A percentile compares a stretch with the other conserved stretches of the same genome.
Conservation (phyloP, 139 green algal species). For the Micractinium conductrix region DNA sequence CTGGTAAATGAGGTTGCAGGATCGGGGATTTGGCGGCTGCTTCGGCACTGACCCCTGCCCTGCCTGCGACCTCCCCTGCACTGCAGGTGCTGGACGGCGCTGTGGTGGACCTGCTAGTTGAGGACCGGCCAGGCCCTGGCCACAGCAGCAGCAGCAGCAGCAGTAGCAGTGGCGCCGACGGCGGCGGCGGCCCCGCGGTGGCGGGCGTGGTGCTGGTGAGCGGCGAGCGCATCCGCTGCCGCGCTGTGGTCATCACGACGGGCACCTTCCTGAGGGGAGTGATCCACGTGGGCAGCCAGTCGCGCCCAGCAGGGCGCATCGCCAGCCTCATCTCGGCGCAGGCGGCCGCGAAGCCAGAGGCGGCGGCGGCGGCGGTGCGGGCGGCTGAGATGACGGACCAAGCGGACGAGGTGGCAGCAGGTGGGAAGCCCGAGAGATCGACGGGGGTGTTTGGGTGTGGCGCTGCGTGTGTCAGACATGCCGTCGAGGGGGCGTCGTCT, state of each 20-base stretch:
- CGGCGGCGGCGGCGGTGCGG: constrained; percentile 10
- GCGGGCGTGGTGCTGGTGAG: constrained; percentile 42
- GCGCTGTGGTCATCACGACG: constrained; percentile 62
- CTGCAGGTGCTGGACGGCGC: constrained; percentile 58
- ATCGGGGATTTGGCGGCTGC: too few relatives aligned
- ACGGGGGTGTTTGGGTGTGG: too few relatives aligned
- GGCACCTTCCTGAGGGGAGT: constrained; percentile 64
- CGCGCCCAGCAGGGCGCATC: constrained; percentile 49
- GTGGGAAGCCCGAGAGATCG: too few relatives aligned
- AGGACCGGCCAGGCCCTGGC: neutral
- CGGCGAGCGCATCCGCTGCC: constrained; percentile 44
- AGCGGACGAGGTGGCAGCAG: constrained; percentile 44
- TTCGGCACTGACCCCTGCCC: too few relatives aligned
- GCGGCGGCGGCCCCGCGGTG: constrained; percentile 11
- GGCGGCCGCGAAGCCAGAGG: neutral
- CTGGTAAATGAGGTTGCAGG: too few relatives aligned
- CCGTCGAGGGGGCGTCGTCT: too few relatives aligned
- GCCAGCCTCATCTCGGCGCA: constrained; percentile 31
- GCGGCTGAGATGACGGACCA: constrained; percentile 30
- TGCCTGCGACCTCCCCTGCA: too few relatives aligned
- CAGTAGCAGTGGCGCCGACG: neutral
- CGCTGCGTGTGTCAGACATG: too few relatives aligned
- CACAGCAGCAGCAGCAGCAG: neutral
- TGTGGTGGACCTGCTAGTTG: constrained; percentile 57
- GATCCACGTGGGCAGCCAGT: constrained; percentile 63